Evolutionary conservation across 352 stramenopile species (phyloP), one percentile per base, ranked within the genome.

Genomic region (Globisporangium parvum): DNA sequence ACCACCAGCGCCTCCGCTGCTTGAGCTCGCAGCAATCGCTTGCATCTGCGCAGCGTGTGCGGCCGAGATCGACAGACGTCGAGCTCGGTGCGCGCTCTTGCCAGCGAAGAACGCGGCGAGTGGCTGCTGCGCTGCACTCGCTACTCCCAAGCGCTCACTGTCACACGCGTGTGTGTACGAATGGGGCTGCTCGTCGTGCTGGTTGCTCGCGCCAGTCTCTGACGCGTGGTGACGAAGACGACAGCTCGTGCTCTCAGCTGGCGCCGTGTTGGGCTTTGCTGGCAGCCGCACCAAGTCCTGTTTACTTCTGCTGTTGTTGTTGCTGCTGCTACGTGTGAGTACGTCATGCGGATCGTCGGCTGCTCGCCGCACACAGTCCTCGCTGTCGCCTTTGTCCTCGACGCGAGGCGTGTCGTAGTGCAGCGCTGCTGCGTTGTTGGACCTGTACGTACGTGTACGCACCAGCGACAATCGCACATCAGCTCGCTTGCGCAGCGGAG

Each of bases 31-130:
- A 28, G 47, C 35, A 26, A 40, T 46, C 33, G 59, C 37, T 21
- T 49, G 37, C 69, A 54, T 41, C 62, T 75, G 28, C 45, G 67
- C 53, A 5, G 47, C 59, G 10, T 61, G 51, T 17, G 46, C 53
- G 1, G 51, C 54, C 1, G 54, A 57, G n/a, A 65, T 57, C 28
- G 53, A 65, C 42, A 61, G 42, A 11, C 55, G 47, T 9, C 62
- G 59, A n/a, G 53, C 50, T 6, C 47, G 51, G 24, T 66, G 55
- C 23, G 28, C 55, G 6, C 51, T 60, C 24, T 65, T 57, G n/a
- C 60, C 42, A 12, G 57, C 42, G 18, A 70, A 70, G 40, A 70
- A 66, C 9, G 54, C 60, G 8, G 63, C 63, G n/a, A 70, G 49
- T 12, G 63, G 51, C 41, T 63, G 54, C 24, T 59, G 48, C 20